Evolutionary conservation across 1,284 basidiomycete genomes (phyloP), one percentile per base, ranked within the genome.

Genomic region (Neolentinus lepideus): DNA sequence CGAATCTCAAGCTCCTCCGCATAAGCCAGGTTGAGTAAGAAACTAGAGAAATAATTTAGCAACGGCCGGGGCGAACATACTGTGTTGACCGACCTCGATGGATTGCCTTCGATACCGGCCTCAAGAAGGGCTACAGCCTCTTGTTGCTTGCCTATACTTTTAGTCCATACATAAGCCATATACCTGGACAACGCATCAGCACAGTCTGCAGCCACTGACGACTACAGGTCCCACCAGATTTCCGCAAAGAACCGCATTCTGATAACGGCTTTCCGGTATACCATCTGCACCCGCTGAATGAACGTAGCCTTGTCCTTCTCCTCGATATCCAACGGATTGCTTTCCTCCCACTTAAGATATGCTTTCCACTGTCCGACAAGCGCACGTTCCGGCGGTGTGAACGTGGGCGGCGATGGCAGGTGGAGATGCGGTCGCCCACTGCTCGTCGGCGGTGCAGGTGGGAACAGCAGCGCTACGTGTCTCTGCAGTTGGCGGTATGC

Each of bases 341-440:
- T 80, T 68, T 97, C 93, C 71, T 99, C 97, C 92, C 93, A 99
- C 64, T 92, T 92, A 53, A 99, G 73, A 68, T 98, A 98, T 2
- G 81, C 77, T 63, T 92, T 92, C 97, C 97, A 99, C 14, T 84
- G 83, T 21, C 85, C 84, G 3, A 94, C 83, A 31, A 90, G 77
- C 14, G 80, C 76, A 46, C 92, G 80, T 65, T 98, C 94, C 8
- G 76, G 72, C 1, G 79, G 72, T 55, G 80, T 84, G 74, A 90
- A 95, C 14, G 82, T 85, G 2, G 94, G 92, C 2, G 78, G 73
- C 0, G 81, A 75, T 0, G 94, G 92, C 2, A 97, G 73, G 63
- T 79, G 80, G 3, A 90, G 69, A 1, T 79, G 71, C 22, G 75
- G 73, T 26, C 71, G 68, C 51, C 61, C 63, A 51, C 72, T 67